Percentiles rank a stretch among this genome's conserved stretches.
phyloP scores from a whole-genome alignment of 2,329 filamentous ascomycete genomes.

The Pezicula neosporulosa region DNA sequence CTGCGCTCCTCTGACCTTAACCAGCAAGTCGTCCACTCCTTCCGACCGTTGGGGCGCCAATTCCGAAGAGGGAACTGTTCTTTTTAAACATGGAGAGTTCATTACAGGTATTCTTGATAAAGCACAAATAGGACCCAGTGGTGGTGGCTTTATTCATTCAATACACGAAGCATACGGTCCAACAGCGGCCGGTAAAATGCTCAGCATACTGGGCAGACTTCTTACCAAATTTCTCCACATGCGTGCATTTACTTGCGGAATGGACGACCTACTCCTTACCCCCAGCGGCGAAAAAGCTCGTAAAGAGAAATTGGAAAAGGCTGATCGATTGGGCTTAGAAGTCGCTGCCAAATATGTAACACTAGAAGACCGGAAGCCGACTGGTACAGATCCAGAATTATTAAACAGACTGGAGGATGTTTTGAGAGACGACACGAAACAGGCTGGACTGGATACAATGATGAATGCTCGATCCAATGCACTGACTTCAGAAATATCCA shows the following conservation, averaged over 20 bases:
- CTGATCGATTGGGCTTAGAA: slow-evolving; percentile 67
- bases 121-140: slow-evolving; percentile 83
- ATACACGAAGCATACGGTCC: slow-evolving; percentile 93
- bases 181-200: slow-evolving; percentile 76
- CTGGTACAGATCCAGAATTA: slow-evolving; percentile 67
- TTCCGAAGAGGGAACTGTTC: slow-evolving; percentile 76
- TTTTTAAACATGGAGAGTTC: slow-evolving; percentile 84
- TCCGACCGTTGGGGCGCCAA: slow-evolving; percentile 73
- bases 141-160: slow-evolving; percentile 84
- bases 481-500: slow-evolving; percentile 77
- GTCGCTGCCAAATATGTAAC: slow-evolving; percentile 89
- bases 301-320: slow-evolving; percentile 63
- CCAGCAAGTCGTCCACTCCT: slow-evolving; percentile 73
- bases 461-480: slow-evolving; percentile 68
- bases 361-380: slow-evolving; percentile 60
- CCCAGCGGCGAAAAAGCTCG: slow-evolving; percentile 71
- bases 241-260: slow-evolving; percentile 94
- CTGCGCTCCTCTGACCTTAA: slow-evolving; percentile 75
- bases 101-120: slow-evolving; percentile 93
- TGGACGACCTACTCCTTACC: slow-evolving; percentile 90
- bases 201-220: slow-evolving; percentile 85
- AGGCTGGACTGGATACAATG: slow-evolving; percentile 83
- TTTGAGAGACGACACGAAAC: slow-evolving; percentile 85
- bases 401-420: slow-evolving; percentile 81
- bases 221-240: slow-evolving; percentile 89